Base-by-base conservation (phyloP, 345 rosid genomes). In the Schrenkiella parvula region DNA sequence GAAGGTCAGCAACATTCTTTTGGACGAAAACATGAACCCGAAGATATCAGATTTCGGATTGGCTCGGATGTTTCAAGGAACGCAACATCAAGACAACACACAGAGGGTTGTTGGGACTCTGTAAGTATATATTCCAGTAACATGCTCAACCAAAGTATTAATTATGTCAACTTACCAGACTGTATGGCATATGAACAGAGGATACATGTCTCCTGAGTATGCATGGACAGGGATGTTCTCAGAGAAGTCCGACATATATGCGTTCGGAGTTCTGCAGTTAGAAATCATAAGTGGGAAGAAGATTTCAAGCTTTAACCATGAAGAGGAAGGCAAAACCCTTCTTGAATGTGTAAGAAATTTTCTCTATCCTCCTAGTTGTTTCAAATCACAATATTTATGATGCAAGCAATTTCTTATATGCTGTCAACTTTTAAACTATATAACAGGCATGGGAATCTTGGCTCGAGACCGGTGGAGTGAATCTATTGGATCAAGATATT, bases 201-300 rank as follows among this genome's bases (percentile, higher is more conserved):
- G 95, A 17, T 90, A 86, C 39, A 88, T 86, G 92, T 70, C 96
- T 14, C 92, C 90, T 0, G 89, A 88, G 61, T 84, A 90, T 55
- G 95, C 90, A 13, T 75, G 84, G 87, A 67, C 54, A 17, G 90
- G 90, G 0, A 39, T 68, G 15, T 88, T 85, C 62, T 90, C 95
- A 0, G 64, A 75, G 23, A 88, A 90, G 67, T 87, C 92, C 0
- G 92, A 90, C 35, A 83, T 88, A 1, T 88, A 79, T 12, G 87
- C 89, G 29, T 90, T 84, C 0, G 86, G 95, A 25, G 88, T 88
- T 12, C 12, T 90, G 28, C 11, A 84, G 3, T 31, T 88, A 35
- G 97, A 88, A 84, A 84, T 83, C 58, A 71, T 85, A 13, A 76
- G 77, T 2, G 85, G 90, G 26, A 74, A 21, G 73, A 89, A 59